Evolutionary conservation across 768 basidiomycete genomes (phyloP).

Genomic region (Serpula lacrymans): DNA sequence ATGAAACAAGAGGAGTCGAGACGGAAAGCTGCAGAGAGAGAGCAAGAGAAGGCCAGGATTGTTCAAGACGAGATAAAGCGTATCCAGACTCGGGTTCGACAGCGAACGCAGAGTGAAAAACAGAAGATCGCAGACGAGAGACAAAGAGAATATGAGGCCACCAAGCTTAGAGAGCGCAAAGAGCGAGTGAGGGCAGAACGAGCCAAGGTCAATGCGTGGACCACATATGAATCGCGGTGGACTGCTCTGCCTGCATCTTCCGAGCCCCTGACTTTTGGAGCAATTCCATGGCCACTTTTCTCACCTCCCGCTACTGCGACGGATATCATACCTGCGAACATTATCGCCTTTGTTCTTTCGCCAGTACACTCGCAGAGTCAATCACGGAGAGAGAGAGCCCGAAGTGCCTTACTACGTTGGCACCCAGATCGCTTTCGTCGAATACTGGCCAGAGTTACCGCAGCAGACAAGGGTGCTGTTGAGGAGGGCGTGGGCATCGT

Average conservation of each 20-base stretch:
- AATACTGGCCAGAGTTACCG: slow-evolving; percentile 47
- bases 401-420: slow-evolving; percentile 68
- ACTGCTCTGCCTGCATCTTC: slow-evolving; percentile 41
- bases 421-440: slow-evolving; percentile 77
- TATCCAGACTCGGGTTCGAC: slow-evolving; percentile 50
- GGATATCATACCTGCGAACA: slow-evolving; percentile 52
- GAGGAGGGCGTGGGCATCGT: slow-evolving; percentile 65
- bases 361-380: slow-evolving; percentile 57
- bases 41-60: slow-evolving; percentile 39
- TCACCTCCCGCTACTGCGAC: slow-evolving; percentile 37
- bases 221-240: slow-evolving; percentile 66
- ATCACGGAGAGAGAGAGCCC: slow-evolving; percentile 63
- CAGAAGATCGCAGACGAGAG: slow-evolving; percentile 47
- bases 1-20: slow-evolving; percentile 48
- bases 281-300: slow-evolving; percentile 71
- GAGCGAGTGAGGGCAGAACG: slow-evolving; percentile 42
- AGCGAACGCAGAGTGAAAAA: slow-evolving; percentile 48
- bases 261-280: slow-evolving; percentile 51
- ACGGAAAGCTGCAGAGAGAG: slow-evolving; percentile 41
- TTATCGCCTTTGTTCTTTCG: slow-evolving; percentile 61
- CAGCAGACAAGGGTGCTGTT: slow-evolving; percentile 48
- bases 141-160: slow-evolving; percentile 28
- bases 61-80: slow-evolving; percentile 53
- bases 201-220: slow-evolving; percentile 54
- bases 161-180: slow-evolving; percentile 41